Percentiles rank a stretch among this genome's conserved stretches.
These are phyloP conservation scores for Silybum marianum DNA, from an alignment of 129 eudicot species.

Conservation along the genomic window DNA sequence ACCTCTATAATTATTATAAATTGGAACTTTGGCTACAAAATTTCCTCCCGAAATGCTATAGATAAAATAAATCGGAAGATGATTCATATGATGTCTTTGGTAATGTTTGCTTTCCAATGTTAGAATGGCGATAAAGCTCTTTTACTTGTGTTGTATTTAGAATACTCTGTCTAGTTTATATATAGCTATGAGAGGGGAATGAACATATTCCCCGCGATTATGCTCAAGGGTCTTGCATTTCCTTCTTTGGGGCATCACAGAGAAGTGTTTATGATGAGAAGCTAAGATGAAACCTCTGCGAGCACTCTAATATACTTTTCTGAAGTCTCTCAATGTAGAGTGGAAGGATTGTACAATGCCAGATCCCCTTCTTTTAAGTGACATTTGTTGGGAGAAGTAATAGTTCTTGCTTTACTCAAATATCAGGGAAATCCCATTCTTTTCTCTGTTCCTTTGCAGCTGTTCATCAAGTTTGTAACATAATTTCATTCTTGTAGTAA, in stretches of 20 bases:
- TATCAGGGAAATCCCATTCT: background rate
- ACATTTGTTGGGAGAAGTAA: background rate
- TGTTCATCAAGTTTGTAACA: conserved; percentile 3
- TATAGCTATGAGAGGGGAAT: background rate
- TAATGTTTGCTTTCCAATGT: background rate
- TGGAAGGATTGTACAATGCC: background rate
- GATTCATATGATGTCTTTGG: background rate
- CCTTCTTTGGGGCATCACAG: background rate
- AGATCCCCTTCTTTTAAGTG: background rate
- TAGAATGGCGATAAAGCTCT: background rate
- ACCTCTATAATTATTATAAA: background rate
- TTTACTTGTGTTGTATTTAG: background rate
- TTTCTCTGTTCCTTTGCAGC: conserved; percentile 6
- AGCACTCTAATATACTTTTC: background rate
- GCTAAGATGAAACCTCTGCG: background rate
- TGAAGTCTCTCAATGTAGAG: background rate
- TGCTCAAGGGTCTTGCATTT: background rate
- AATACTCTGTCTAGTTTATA: background rate
- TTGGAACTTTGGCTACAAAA: conserved; percentile 10
- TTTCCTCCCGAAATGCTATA: background rate
- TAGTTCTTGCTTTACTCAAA: background rate
- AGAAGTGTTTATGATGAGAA: background rate
- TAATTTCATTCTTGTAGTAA: background rate
- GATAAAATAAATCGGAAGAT: background rate
- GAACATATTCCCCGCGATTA: background rate